Evolutionary conservation across 345 rosid species (phyloP).

Genomic region (Bruguiera sexangula): DNA sequence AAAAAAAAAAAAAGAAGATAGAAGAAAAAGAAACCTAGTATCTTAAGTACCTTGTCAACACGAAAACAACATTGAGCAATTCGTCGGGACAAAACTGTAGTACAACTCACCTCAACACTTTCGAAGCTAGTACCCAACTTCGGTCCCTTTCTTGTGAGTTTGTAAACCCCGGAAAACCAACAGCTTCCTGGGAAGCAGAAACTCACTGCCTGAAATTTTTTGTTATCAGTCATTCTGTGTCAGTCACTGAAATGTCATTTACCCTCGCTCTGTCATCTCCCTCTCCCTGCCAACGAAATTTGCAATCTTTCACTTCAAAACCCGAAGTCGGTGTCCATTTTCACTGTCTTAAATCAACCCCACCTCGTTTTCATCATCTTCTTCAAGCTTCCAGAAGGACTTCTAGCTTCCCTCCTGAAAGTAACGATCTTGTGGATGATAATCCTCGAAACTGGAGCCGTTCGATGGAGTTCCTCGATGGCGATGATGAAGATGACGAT

Average conservation of each 20-base stretch:
- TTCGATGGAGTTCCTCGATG: constrained; percentile 37
- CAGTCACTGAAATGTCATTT: constrained; percentile 27
- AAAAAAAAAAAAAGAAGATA: no score
- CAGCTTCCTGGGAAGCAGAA: neutral
- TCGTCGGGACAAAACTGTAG: no score
- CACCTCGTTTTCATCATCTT: neutral
- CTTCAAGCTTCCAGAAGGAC: constrained; percentile 32
- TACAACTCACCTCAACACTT: no score
- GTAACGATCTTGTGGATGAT: constrained; percentile 35
- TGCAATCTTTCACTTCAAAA: neutral
- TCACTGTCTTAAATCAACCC: neutral
- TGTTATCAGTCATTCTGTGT: neutral
- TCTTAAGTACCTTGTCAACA: no score
- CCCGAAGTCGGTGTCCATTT: constrained; percentile 6
- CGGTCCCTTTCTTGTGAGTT: no score
- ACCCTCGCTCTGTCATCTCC: constrained; percentile 20
- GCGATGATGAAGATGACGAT: constrained; percentile 35
- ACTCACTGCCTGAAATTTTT: neutral
- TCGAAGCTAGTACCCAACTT: no score
- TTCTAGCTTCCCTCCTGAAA: constrained; percentile 11
- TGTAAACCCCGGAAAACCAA: neutral
- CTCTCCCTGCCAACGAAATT: neutral
- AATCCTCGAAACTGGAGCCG: constrained; percentile 67
- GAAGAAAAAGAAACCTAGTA: no score
- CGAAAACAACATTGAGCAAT: no score